Conservation (phyloP, 169 alveolate genomes). For the Eimeria sp. region DNA sequence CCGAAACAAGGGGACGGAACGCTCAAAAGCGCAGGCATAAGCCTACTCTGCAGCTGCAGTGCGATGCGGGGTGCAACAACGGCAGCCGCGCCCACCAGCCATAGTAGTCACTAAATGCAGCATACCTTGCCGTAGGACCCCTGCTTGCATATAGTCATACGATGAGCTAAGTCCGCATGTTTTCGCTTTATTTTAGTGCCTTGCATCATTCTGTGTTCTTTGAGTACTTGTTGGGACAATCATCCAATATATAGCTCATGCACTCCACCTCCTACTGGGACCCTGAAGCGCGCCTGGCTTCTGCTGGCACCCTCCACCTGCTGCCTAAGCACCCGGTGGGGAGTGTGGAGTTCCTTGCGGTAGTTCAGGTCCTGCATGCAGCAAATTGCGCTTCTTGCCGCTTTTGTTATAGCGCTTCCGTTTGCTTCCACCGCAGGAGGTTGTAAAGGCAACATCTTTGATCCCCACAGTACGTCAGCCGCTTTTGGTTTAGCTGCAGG, state of each 20-base stretch:
- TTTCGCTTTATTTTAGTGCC: conserved; percentile 18
- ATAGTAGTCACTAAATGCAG: conserved; percentile 58
- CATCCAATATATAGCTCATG: conserved; percentile 13
- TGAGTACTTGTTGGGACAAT: not conserved
- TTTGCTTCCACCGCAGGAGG: not conserved
- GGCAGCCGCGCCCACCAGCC: conserved; percentile 80
- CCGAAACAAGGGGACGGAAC: conserved; percentile 38
- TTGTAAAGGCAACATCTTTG: conserved; percentile 14
- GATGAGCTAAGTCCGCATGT: not conserved
- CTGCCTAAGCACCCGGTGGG: conserved; percentile 74
- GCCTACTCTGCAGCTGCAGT: conserved; percentile 61
- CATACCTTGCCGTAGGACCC: conserved; percentile 62
- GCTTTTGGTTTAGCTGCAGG: conserved; percentile 43
- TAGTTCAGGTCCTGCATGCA: conserved; percentile 65
- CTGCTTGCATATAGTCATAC: not conserved
- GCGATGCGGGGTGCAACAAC: conserved; percentile 78
- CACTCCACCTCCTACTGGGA: conserved; percentile 46
- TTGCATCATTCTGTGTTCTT: not conserved
- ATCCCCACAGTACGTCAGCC: conserved; percentile 63
- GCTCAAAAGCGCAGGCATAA: conserved; percentile 8
- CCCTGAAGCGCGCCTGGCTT: conserved; percentile 62
- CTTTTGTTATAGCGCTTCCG: conserved; percentile 41
- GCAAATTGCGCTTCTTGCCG: conserved; percentile 51
- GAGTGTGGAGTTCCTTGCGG: conserved; percentile 46
- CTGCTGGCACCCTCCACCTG: conserved; percentile 81